Base-by-base conservation (phyloP, 1,284 basidiomycete genomes). In the Pyrrhoderma lamaoense region DNA sequence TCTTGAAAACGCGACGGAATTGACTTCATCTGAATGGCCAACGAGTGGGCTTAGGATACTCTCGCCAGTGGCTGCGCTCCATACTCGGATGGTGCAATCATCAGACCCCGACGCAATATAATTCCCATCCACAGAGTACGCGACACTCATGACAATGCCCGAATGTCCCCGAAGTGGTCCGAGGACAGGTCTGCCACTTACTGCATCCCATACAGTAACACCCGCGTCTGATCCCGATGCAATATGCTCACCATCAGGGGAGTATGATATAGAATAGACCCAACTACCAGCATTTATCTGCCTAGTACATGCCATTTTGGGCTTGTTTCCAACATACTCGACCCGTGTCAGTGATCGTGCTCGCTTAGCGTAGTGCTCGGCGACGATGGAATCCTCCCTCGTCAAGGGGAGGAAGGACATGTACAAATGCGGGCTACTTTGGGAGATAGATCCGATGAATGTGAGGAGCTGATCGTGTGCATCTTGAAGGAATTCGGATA, bases 301-400 rank as follows among this genome's bases (percentile, higher is more conserved):
- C 27, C 11, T 31, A 31, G 11, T 31, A 31, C 27, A 31, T 11
- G 27, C 27, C 11, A 11, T 5, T 11, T 11, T 31, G 11, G 27
- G 27, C 11, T 31, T 31, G 27, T 31, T 11, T 31, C 27, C 27
- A 31, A 5, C 11, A 11, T 31, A 31, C 27, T 31, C 27, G 27
- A 31, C 27, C 5, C 27, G 27, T 31, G 27, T 31, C 27, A 31
- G 11, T 11, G 11, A 31, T 31, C 27, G 5, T 5, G 27, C 27
- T 31, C n/a, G n/a, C n/a, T n/a, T n/a, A n/a, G 27, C 27, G 19
- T 47, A 47, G 19, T 23, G 34, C 3, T 11, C 9, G 4, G 45
- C 13, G 16, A 47, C 27, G 16, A 18, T 35, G 3, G 45, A 47
- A 25, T 22, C 39, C 56, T 53, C 8, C 18, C 57, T 57, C 21